phyloP scores from a whole-genome alignment of 208 protist genomes.

The Tritrichomonas foetus region DNA sequence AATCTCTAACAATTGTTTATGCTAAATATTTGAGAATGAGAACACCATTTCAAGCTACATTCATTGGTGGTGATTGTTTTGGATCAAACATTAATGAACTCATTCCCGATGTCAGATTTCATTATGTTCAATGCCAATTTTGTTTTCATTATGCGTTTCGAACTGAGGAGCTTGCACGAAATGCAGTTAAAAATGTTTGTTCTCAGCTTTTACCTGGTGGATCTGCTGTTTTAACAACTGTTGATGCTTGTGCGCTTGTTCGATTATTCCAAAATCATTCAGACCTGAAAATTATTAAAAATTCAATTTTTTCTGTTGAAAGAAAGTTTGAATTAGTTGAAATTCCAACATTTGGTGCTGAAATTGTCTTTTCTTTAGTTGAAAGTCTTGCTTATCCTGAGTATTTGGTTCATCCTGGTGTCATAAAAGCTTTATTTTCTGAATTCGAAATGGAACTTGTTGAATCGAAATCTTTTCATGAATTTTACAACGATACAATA shows the following conservation, averaged over 20 bases:
- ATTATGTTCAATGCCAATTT: background rate
- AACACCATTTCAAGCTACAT: background rate
- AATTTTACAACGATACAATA: background rate
- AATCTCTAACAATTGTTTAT: background rate
- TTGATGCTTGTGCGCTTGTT: background rate
- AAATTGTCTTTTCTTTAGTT: background rate
- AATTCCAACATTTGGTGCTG: slow-evolving; percentile 6
- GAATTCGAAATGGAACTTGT: background rate
- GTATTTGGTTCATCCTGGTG: background rate
- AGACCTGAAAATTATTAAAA: background rate
- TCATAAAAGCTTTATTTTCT: background rate
- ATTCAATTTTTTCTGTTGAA: too few species aligned
- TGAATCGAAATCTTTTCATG: background rate
- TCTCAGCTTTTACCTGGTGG: background rate
- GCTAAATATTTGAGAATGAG: background rate
- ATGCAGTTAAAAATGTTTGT: background rate
- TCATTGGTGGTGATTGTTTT: background rate
- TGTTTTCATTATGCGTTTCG: background rate
- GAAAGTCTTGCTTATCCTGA: background rate
- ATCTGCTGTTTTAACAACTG: background rate
- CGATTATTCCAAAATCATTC: background rate
- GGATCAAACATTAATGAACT: background rate
- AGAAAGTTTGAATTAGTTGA: too few species aligned
- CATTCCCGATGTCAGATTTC: background rate
- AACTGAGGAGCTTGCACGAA: background rate